Evolutionary conservation across 2,329 filamentous ascomycete genomes (phyloP), one percentile per base, ranked within the genome.

Genomic region (Onygenales sp.): DNA sequence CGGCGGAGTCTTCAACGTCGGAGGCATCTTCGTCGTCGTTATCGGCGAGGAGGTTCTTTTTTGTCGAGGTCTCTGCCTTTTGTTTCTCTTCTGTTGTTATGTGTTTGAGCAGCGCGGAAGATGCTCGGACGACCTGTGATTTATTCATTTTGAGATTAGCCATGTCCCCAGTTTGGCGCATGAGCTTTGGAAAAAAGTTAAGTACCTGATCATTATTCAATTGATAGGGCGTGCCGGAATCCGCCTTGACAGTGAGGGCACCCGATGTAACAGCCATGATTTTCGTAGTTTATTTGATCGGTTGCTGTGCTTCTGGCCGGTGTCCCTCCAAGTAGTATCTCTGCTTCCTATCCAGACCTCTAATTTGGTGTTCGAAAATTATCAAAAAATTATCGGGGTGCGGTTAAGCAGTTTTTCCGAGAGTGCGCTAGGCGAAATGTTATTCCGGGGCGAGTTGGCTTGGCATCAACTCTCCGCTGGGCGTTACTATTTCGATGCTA

Each of bases 51-150:
- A 82, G 72, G 51, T 76, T 78, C 64, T 77, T 77, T 64, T 80
- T 82, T 2, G 71, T 70, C 27, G 75, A 72, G 10, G 67, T 63
- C 53, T 74, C 69, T 57, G 77, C 72, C 63, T 78, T 75, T 57
- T 74, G 71, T 56, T 72, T 64, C 54, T 71, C 69, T 51, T 72
- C 71, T 33, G 73, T 74, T 65, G 78, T 77, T 63, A 83, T 80
- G 63, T 82, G 78, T 61, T 74, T 69, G 59, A 84, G 68, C 50
- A 85, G 75, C 31, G 81, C 81, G 55, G 74, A 77, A 41, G 80
- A 79, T 57, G 82, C 82, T 70, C 77, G 78, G 57, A 78, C 67
- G 51, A 81, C 80, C 72, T 85, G 63, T 43, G 56, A 47, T 58
- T 52, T 57, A 55, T 60, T 55, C 58, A 54, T 14, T 21, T 13